phyloP scores from a whole-genome alignment of 805 yeast species.

The Blastobotrys peoriensis region DNA sequence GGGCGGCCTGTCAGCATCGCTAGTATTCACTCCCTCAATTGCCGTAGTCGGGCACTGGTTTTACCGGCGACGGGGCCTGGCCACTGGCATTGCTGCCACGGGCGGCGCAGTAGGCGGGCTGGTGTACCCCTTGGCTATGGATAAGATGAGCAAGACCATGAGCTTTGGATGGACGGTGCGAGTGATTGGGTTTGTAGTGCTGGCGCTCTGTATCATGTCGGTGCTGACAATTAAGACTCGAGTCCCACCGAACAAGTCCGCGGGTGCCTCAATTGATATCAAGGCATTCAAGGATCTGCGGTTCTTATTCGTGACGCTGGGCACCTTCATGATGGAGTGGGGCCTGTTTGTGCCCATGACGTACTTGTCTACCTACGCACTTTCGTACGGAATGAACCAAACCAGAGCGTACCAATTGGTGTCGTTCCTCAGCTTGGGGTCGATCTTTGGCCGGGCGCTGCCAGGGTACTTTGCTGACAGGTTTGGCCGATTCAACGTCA shows the following conservation, averaged over 20 bases:
- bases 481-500: conserved; percentile 51
- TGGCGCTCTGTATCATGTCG: conserved; percentile 26
- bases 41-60: conserved; percentile 63
- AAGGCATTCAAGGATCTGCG: conserved; percentile 25
- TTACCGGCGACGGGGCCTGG: conserved; percentile 47
- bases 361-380: conserved; percentile 52
- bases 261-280: conserved; percentile 26
- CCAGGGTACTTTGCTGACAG: conserved; percentile 38
- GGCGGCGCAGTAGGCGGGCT: conserved; percentile 69
- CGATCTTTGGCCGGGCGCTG: conserved; percentile 48
- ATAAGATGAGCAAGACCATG: conserved; percentile 38
- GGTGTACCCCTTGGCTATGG: conserved; percentile 49
- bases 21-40: conserved; percentile 47
- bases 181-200: conserved; percentile 34
- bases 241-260: conserved; percentile 19
- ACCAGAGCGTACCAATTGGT: conserved; percentile 33
- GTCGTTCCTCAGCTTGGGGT: conserved; percentile 43
- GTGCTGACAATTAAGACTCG: conserved; percentile 36
- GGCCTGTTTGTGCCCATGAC: conserved; percentile 47
- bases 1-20: conserved; percentile 40
- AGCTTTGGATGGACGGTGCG: conserved; percentile 62
- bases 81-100: conserved; percentile 55
- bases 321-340: conserved; percentile 40
- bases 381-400: conserved; percentile 19
- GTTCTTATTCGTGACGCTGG: conserved; percentile 26